phyloP scores from a whole-genome alignment of 805 yeast genomes.

The Pichia gijzeniarum region DNA sequence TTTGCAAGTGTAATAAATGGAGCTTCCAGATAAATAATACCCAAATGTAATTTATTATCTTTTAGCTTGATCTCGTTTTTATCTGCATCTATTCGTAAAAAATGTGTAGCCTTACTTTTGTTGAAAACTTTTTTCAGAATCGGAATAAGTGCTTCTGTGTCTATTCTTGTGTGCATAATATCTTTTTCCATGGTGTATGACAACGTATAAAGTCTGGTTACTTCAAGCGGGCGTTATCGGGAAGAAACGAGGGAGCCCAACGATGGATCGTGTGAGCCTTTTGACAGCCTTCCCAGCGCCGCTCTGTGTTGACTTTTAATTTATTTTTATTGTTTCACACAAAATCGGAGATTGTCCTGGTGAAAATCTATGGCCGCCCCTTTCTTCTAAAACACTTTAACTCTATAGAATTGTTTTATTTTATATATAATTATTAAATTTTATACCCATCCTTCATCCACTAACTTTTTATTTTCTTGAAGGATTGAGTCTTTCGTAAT shows the following conservation, averaged over 20 bases:
- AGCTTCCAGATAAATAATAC: constrained; percentile 25
- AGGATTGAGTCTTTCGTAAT: constrained; percentile 7
- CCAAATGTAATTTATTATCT: constrained; percentile 11
- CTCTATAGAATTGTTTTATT: not conserved
- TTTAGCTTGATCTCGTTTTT: constrained; percentile 6
- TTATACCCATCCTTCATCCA: constrained; percentile 9
- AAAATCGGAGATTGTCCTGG: too few species aligned
- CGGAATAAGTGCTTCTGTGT: not conserved
- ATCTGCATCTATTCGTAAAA: constrained; percentile 7
- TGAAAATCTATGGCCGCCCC: too few species aligned
- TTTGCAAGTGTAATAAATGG: constrained; percentile 26
- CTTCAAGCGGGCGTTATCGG: too few species aligned
- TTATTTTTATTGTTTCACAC: too few species aligned
- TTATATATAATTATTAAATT: too few species aligned
- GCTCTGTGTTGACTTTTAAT: too few species aligned
- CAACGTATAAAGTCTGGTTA: too few species aligned
- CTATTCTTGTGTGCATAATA: not conserved
- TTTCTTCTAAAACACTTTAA: too few species aligned
- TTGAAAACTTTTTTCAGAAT: constrained; percentile 7
- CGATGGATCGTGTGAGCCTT: too few species aligned
- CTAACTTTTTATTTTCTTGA: not conserved
- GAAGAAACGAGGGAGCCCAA: too few species aligned
- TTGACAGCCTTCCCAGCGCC: too few species aligned
- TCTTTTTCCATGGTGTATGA: not conserved
- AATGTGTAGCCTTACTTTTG: constrained; percentile 9